A percentile compares a stretch with the other conserved stretches of the same genome.
Evolutionary conservation across 257 asterid species (phyloP).

Genomic region (Jacaranda copaia): DNA sequence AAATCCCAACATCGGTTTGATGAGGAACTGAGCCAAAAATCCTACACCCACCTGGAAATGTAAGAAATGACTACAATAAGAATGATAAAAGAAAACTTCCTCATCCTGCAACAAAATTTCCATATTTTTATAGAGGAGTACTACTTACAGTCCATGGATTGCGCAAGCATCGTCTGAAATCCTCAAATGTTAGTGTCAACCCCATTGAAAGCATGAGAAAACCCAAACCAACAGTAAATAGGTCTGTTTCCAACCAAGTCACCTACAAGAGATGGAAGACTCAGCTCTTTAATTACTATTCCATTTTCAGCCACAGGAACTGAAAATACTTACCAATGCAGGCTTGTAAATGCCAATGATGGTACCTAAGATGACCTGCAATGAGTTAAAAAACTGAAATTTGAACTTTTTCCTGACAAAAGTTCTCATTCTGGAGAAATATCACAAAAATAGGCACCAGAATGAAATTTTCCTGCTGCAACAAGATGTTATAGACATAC

Average conservation of each 20-base stretch:
- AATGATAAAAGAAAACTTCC: constrained; percentile 26
- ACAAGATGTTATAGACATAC: constrained; percentile 54
- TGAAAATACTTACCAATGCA: constrained; percentile 62
- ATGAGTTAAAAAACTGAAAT: constrained; percentile 25
- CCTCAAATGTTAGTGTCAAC: constrained; percentile 90
- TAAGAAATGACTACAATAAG: constrained; percentile 22
- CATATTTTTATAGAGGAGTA: constrained; percentile 29
- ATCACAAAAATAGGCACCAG: constrained; percentile 23
- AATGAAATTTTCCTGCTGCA: constrained; percentile 25
- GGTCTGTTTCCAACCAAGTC: constrained; percentile 92
- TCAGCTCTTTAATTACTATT: constrained; percentile 24
- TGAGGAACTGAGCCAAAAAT: constrained; percentile 85
- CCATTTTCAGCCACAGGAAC: constrained; percentile 33
- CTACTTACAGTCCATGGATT: constrained; percentile 96
- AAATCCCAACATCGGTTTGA: constrained; percentile 92
- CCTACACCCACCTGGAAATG: constrained; percentile 91
- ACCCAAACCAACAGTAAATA: constrained; percentile 92
- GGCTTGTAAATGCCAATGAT: constrained; percentile 94
- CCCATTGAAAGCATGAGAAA: constrained; percentile 99
- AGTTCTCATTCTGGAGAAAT: constrained; percentile 3
- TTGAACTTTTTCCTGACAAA: constrained; percentile 21
- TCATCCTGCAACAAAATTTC: constrained; percentile 16
- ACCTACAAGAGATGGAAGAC: constrained; percentile 61
- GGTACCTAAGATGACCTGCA: constrained; percentile 93
- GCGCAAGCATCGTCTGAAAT: constrained; percentile 88